Percentiles rank a stretch among this genome's conserved stretches.
Conservation (phyloP, 2,329 filamentous ascomycete species). For the Fusarium sororula region DNA sequence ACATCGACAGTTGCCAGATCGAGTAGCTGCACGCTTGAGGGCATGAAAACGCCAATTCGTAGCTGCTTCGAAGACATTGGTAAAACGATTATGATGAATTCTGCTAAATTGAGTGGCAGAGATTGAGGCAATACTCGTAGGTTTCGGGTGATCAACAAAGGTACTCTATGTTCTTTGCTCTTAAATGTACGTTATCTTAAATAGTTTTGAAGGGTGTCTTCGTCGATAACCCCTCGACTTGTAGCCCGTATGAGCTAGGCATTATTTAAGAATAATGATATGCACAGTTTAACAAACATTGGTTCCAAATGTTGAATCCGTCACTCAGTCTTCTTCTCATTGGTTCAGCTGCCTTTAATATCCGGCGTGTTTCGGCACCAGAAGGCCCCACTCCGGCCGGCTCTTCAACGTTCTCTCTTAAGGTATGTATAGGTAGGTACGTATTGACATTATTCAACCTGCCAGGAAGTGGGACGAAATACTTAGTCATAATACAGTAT, state of each 20-base stretch:
- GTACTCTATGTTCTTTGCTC: not conserved
- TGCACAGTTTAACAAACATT: not conserved
- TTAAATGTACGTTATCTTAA: not conserved
- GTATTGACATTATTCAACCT: not conserved
- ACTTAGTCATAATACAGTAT: not conserved
- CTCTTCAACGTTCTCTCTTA: not conserved
- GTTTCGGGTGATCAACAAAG: not conserved
- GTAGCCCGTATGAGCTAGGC: constrained; percentile 10
- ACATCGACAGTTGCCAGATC: constrained; percentile 62
- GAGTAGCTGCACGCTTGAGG: constrained; percentile 57
- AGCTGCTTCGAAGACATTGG: constrained; percentile 42
- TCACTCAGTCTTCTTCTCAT: constrained; percentile 20
- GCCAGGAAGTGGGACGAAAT: not conserved
- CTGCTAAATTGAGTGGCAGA: not conserved
- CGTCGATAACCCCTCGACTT: not conserved
- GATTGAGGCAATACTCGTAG: not conserved
- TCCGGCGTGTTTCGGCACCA: constrained; percentile 33
- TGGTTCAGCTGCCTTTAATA: constrained; percentile 29
- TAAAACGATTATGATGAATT: not conserved
- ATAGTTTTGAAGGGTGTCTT: not conserved
- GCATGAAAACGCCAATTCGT: constrained; percentile 62
- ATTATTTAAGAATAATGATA: not conserved
- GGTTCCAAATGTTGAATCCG: constrained; percentile 23
- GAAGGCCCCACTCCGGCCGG: constrained; percentile 7
- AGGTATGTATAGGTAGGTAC: no score